phyloP scores from a whole-genome alignment of 352 stramenopile genomes.

The Globisporangium rhizosaccharum region DNA sequence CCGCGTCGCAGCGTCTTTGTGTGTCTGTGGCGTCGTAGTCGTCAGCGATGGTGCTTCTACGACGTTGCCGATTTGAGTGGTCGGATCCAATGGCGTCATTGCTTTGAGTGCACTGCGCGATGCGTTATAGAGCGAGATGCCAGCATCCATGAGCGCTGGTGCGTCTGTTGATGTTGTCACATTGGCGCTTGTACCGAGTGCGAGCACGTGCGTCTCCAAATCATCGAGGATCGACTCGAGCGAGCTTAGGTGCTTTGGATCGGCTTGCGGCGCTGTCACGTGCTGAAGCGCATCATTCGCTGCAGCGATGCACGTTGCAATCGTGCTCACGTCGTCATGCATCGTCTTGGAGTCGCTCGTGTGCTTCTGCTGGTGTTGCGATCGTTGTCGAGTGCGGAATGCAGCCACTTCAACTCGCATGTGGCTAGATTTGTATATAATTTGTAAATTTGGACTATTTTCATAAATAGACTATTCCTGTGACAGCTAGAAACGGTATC shows the following conservation, averaged over 20 bases:
- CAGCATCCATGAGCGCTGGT: conserved; percentile 45
- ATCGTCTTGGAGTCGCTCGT: background rate
- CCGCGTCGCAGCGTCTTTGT: background rate
- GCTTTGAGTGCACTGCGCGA: conserved; percentile 35
- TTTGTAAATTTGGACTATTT: too few species aligned
- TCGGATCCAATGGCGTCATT: conserved; percentile 3
- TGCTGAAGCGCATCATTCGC: conserved; percentile 10
- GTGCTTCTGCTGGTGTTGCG: background rate
- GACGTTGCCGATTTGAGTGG: background rate
- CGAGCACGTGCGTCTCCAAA: conserved; percentile 26
- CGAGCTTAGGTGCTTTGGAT: conserved; percentile 2
- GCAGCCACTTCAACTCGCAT: too few species aligned
- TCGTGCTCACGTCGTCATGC: background rate
- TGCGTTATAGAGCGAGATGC: conserved; percentile 67
- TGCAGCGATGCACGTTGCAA: background rate
- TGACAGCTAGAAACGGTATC: too few species aligned
- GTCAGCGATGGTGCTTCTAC: background rate
- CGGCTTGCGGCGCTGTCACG: background rate
- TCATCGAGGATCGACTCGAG: conserved; percentile 9
- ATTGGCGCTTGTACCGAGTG: conserved; percentile 19
- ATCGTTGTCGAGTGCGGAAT: background rate
- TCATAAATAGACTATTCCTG: too few species aligned
- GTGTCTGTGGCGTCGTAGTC: conserved; percentile 1
- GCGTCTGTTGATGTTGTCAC: conserved; percentile 18
- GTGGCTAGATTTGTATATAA: too few species aligned